Evolutionary conservation across 2,329 filamentous ascomycete genomes (phyloP), one percentile per base, ranked within the genome.

Genomic region (Hymenoscyphus fraxineus): DNA sequence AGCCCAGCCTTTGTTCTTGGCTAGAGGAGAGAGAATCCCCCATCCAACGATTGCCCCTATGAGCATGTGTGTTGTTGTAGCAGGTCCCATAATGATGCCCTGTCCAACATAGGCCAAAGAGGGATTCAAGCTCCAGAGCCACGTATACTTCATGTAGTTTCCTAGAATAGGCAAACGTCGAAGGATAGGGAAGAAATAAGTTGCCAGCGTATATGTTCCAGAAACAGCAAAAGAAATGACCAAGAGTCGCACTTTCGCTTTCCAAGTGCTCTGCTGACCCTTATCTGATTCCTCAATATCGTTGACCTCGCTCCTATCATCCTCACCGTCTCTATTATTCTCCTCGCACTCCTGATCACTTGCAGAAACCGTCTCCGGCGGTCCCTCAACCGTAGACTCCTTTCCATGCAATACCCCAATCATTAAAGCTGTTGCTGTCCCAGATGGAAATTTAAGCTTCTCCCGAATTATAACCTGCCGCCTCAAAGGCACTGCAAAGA

Each of bases 71-170:
- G 96, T 83, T 2, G 94, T 98, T 0, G 95, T 99, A 47, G 92
- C 89, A 3, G 94, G 91, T 0, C 95, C 95, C 95, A 99, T 99
- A 73, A 99, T 98, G 67, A 99, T 96, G 12, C 95, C 95, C 78
- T 99, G 95, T 0, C 95, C 95, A 32, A 98, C 88, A 75, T 99
- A 99, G 2, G 95, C 95, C n/a, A 96, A 89, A 57, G 93, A 97
- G 0, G 95, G 95, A 70, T 99, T 99, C 6, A 99, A 80, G 0
- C 92, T 95, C 95, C 95, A 99, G 0, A 97, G 84, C 94, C 94
- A 99, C 1, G 86, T 86, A 0, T 85, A 79, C 0, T 93, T 93
- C 6, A 96, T 84, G 1, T 84, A 78, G 0, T 83, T 78, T 0
- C 95, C 95, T 70, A 98, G 91, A 32, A 99, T 81, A 0, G 95